These are phyloP conservation scores for Liriodendron chinense DNA, from an alignment of 164 flowering plant genomes.

Conservation along the genomic window DNA sequence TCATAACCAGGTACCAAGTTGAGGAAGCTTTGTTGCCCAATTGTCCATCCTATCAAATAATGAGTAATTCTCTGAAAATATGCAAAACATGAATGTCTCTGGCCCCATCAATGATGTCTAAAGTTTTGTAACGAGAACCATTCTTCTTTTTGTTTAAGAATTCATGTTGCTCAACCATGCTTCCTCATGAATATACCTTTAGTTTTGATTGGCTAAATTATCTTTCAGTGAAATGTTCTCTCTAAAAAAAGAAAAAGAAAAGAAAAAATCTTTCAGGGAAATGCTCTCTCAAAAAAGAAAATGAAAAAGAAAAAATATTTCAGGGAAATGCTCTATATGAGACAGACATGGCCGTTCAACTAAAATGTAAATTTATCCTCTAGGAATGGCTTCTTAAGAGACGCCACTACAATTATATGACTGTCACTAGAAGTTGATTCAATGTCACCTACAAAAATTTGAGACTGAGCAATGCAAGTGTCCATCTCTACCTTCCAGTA, in stretches of 20 bases:
- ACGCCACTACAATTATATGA: too few relatives aligned
- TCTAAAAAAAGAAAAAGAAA: neutral
- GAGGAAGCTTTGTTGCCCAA: neutral
- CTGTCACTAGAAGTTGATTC: too few relatives aligned
- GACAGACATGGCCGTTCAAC: too few relatives aligned
- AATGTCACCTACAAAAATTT: too few relatives aligned
- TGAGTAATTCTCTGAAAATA: neutral
- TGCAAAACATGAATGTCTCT: neutral
- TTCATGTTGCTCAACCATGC: neutral
- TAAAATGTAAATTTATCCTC: too few relatives aligned
- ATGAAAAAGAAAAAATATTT: too few relatives aligned
- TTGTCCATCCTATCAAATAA: too few relatives aligned
- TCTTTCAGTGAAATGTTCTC: neutral
- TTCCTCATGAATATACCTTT: neutral
- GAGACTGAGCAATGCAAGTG: too few relatives aligned
- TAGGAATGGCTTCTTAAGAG: too few relatives aligned
- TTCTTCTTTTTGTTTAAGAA: neutral
- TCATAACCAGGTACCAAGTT: too few relatives aligned
- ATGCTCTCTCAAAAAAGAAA: neutral
- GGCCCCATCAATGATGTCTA: neutral
- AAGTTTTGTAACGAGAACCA: neutral
- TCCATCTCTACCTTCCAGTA: too few relatives aligned
- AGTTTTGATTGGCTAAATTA: neutral
- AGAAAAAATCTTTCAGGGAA: neutral
- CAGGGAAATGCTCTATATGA: too few relatives aligned